These are phyloP conservation scores for Malassezia arunalokei DNA, from an alignment of 1,284 basidiomycete species.

Conservation along the genomic window DNA sequence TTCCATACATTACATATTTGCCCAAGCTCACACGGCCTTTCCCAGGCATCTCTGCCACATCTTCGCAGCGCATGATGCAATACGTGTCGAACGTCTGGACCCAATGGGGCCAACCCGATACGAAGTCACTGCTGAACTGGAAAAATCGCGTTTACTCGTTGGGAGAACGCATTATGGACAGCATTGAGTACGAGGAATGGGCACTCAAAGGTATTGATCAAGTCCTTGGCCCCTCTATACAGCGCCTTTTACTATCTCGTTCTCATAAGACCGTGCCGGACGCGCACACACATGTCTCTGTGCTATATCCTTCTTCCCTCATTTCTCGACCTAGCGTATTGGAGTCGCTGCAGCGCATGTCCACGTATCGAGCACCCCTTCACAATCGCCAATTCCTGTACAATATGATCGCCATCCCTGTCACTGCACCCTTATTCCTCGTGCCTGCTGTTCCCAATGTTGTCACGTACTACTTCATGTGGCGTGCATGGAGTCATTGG, in stretches of 20 bases:
- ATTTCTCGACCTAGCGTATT: conserved; percentile 20
- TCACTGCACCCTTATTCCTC: conserved; percentile 39
- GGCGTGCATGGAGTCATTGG: conserved; percentile 26
- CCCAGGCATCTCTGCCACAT: not conserved
- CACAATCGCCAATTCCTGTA: conserved; percentile 31
- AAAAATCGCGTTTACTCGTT: conserved; percentile 28
- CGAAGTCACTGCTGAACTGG: conserved; percentile 33
- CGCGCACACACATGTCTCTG: conserved; percentile 1
- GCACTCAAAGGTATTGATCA: conserved; percentile 42
- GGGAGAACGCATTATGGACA: conserved; percentile 43
- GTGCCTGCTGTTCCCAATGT: conserved; percentile 42
- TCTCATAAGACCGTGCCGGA: not conserved
- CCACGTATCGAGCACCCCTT: conserved; percentile 26
- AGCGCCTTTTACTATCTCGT: not conserved
- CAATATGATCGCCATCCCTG: conserved; percentile 30
- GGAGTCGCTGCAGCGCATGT: conserved; percentile 23
- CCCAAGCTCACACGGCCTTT: not conserved
- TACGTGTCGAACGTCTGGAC: conserved; percentile 27
- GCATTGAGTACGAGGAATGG: conserved; percentile 45
- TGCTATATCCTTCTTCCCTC: conserved; percentile 32
- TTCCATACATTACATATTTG: not conserved
- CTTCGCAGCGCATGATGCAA: conserved; percentile 1
- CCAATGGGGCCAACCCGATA: conserved; percentile 30
- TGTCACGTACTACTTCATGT: conserved; percentile 43
- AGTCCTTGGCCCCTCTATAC: conserved; percentile 25